Base-by-base conservation (phyloP, 441 rosid species). In the Euphorbia celastroides region DNA sequence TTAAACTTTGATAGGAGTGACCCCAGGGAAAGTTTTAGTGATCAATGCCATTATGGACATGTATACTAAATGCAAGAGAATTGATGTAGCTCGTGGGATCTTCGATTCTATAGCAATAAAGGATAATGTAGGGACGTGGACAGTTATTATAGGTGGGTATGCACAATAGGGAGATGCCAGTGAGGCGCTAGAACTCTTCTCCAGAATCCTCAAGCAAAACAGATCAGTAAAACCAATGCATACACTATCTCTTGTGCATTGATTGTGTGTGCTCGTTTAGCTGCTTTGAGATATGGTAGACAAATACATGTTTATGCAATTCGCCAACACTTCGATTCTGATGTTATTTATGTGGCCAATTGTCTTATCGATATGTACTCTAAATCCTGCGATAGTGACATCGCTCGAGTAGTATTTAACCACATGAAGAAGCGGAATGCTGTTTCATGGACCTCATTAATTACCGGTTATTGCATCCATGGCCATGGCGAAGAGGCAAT, bases 401-500 rank as follows among this genome's bases (percentile, higher is more conserved):
- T 79, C 60, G 93, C 84, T 60, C 80, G 91, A 70, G 67, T 79
- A 63, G 91, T 89, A 31, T 92, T 88, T 72, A 79, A 84, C 71
- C 79, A 68, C 73, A 81, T 86, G 90, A 68, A 48, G 71, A 80
- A 75, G 54, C 84, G 66, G 72, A 89, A 88, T 78, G 81, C 77
- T 73, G 83, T 92, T 74, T 88, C 96, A 0, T 92, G 96, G 93
- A 92, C 95, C 64, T 86, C 98, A 10, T 69, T 92, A 23, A 79
- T 92, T 79, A 76, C 93, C 5, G 93, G 93, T 54, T 92, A 92
- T 28, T 96, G 98, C 66, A 86, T 92, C 85, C 98, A 92, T 64
- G 93, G 98, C 50, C 76, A 59, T 60, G 98, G 98, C 38, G 82
- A 81, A 68, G 87, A 85, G 70, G 88, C 90, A 73, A 79, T 83